phyloP scores from a whole-genome alignment of 345 rosid genomes.

The Lumnitzera littorea region DNA sequence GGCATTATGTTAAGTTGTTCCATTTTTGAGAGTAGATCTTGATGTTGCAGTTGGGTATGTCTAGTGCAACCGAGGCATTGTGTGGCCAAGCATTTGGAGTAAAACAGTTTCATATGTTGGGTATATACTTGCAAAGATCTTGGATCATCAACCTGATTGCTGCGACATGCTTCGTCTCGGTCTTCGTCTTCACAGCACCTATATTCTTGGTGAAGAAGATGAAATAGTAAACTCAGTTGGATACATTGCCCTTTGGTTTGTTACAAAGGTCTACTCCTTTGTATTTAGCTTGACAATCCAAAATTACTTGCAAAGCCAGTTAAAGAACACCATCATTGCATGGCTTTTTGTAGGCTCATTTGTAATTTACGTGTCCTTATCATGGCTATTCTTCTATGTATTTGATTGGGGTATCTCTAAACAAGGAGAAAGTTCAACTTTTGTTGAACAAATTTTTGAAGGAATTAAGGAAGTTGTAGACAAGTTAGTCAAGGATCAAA shows the following conservation, averaged over 20 bases:
- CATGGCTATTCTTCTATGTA: constrained; percentile 2
- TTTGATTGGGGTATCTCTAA: background rate
- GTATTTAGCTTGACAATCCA: constrained; percentile 8
- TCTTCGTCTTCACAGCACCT: background rate
- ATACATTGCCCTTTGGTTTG: constrained; percentile 3
- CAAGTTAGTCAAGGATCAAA: no score
- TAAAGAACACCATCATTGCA: background rate
- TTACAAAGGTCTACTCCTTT: constrained; percentile 1
- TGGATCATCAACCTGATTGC: constrained; percentile 6
- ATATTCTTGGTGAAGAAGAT: background rate
- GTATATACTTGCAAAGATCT: constrained; percentile 27
- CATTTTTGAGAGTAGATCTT: no score
- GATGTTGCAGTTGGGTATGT: constrained; percentile 27
- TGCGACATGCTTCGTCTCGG: background rate
- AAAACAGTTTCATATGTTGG: constrained; percentile 22
- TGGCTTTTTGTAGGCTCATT: background rate
- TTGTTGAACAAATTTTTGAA: no score
- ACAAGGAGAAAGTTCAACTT: no score
- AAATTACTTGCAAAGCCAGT: constrained; percentile 27
- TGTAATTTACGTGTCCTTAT: background rate
- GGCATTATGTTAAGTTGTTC: constrained; percentile 5
- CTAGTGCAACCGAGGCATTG: constrained; percentile 31
- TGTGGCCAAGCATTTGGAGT: constrained; percentile 39
- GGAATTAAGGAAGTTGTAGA: no score
- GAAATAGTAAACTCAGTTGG: background rate